Evolutionary conservation across 2,329 filamentous ascomycete genomes (phyloP), one percentile per base, ranked within the genome.

Genomic region (Neopestalotiopsis clavispora): DNA sequence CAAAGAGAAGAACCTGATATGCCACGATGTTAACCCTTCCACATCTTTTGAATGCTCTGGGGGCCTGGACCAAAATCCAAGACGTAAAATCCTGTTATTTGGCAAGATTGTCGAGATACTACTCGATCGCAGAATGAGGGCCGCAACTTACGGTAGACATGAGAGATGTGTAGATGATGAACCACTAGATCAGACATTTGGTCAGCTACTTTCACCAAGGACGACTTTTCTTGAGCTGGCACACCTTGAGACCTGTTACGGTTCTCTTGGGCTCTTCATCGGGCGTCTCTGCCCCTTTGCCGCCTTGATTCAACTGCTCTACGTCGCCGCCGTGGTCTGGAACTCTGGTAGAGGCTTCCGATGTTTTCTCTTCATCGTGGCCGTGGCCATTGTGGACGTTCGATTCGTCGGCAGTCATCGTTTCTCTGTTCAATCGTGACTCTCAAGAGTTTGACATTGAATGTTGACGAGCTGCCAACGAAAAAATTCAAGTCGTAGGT

Each of bases 101-200:
- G 23, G 23, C 23, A 28, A 28, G 0, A 28, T 28, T 28, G 3
- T 28, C 23, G 23, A 28, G 1, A 28, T 0, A 28, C 23, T 28
- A 28, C 23, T 28, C 0, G 23, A 28, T 28, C 0, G 23, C 23
- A 28, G 3, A 1, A 28, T 28, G 23, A 1, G 1, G 3, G 23
- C 23, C 3, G 3, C 23, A 28, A 28, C 62, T 65, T 49, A 65
- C 62, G 14, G 62, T 65, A 49, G 62, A 65, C 62, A 65, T 65
- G 4, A 65, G 62, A 20, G 62, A 45, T n/a, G 62, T 65, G 62
- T 65, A 65, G 38, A 65, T 65, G 28, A 49, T 49, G 62, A 65
- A 65, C 62, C 62, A 65, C 62, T 65, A 65, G 7, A 14, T 28
- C 7, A 65, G 38, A 49, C 42, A 65, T 38, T 28, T 40, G 34